Conservation (phyloP, 352 stramenopile genomes). For the Sclerospora graminicola region DNA sequence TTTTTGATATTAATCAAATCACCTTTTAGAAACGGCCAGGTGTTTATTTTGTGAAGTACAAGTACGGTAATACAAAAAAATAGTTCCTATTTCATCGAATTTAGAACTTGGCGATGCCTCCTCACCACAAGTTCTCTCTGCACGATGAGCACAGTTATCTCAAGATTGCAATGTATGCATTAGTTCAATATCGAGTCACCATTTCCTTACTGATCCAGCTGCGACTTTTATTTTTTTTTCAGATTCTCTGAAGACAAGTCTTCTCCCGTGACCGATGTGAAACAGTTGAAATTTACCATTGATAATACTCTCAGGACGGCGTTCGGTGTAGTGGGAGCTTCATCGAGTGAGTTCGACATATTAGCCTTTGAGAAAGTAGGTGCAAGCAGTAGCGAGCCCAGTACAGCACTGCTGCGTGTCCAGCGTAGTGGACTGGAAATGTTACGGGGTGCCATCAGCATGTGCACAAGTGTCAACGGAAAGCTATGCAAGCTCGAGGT, state of each 20-base stretch:
- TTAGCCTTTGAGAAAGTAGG: constrained; percentile 28
- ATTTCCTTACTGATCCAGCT: background rate
- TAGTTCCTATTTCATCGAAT: background rate
- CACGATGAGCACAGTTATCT: constrained; percentile 36
- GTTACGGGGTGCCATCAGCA: constrained; percentile 56
- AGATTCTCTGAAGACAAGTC: constrained; percentile 49
- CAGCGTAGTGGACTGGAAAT: constrained; percentile 45
- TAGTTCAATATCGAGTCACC: background rate
- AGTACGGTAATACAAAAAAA: too few relatives aligned
- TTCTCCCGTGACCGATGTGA: constrained; percentile 31
- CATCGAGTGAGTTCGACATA: constrained; percentile 58
- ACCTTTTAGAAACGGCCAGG: too few relatives aligned
- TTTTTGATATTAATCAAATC: too few relatives aligned
- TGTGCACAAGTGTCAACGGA: constrained; percentile 59
- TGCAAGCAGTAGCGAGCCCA: constrained; percentile 26
- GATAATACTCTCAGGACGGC: constrained; percentile 60
- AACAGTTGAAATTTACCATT: constrained; percentile 60
- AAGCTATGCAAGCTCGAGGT: constrained; percentile 57
- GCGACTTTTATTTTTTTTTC: background rate
- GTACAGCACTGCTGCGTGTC: constrained; percentile 48
- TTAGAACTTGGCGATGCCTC: too few relatives aligned
- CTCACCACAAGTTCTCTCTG: constrained; percentile 75
- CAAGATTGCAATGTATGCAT: constrained; percentile 55
- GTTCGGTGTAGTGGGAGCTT: constrained; percentile 54
- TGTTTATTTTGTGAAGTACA: too few relatives aligned